Conservation (phyloP, 768 basidiomycete species). For the Lentinula guzmanii region DNA sequence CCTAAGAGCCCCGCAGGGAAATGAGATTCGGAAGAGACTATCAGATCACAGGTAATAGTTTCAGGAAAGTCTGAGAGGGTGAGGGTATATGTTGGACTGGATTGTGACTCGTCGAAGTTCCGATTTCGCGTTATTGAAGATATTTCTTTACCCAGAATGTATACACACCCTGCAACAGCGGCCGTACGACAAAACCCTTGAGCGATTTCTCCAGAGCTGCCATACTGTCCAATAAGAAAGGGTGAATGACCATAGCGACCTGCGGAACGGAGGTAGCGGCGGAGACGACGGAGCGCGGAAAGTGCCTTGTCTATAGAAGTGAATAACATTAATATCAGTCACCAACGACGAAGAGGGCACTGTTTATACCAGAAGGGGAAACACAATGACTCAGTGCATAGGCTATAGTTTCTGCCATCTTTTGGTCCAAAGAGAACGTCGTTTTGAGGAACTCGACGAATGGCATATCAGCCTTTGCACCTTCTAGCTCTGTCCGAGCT, state of each 20-base stretch:
- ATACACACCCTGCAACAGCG: conserved; percentile 74
- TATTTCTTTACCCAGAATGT: conserved; percentile 59
- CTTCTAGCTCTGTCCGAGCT: conserved; percentile 46
- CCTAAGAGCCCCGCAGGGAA: background rate
- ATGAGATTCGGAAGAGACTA: conserved; percentile 41
- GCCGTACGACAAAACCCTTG: conserved; percentile 88
- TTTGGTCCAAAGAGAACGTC: conserved; percentile 55
- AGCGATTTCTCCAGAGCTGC: conserved; percentile 85
- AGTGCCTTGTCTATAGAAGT: conserved; percentile 53
- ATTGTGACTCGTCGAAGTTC: background rate
- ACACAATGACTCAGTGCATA: conserved; percentile 76
- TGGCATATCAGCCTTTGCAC: conserved; percentile 43
- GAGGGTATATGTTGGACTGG: conserved; percentile 30
- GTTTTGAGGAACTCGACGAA: conserved; percentile 62
- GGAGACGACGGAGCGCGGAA: conserved; percentile 62
- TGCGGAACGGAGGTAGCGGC: conserved; percentile 66
- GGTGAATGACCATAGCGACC: conserved; percentile 84
- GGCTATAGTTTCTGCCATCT: conserved; percentile 54
- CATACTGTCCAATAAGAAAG: conserved; percentile 93
- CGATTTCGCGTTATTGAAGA: conserved; percentile 14
- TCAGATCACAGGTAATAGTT: conserved; percentile 42
- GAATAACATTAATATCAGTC: conserved; percentile 5
- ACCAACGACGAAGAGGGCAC: background rate
- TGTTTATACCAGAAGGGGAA: conserved; percentile 44
- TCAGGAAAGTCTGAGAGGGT: conserved; percentile 58